Evolutionary conservation across 202 grass and related monocot genomes (phyloP).

Genomic region (Dendrocalamus latiflorus): DNA sequence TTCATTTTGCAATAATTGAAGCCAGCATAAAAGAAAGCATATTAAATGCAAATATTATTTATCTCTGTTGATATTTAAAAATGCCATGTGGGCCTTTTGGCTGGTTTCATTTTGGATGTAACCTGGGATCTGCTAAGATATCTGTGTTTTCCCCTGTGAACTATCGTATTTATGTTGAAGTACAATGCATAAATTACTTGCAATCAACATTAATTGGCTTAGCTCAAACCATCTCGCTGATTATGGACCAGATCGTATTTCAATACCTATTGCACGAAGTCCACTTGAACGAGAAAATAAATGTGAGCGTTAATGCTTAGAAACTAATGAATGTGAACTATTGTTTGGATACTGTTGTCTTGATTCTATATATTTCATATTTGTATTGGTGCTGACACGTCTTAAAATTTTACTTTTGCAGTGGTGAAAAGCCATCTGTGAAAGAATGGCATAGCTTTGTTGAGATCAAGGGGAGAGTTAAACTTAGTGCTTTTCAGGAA

Average conservation of each 20-base stretch:
- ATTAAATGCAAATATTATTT: too few species aligned
- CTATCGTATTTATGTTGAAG: background rate
- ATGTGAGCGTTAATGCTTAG: background rate
- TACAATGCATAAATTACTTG: background rate
- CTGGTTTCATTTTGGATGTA: background rate
- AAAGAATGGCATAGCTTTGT: slow-evolving; percentile 90
- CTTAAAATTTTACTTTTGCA: slow-evolving; percentile 41
- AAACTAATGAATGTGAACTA: slow-evolving; percentile 1
- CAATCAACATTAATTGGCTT: background rate
- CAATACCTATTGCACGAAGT: background rate
- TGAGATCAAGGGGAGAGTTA: slow-evolving; percentile 99
- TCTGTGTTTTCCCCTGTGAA: background rate
- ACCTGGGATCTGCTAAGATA: background rate
- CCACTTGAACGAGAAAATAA: background rate
- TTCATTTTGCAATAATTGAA: too few species aligned
- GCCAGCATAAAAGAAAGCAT: too few species aligned
- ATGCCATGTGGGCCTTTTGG: background rate
- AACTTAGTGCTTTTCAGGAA: too few species aligned
- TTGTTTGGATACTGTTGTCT: background rate
- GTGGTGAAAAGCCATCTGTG: slow-evolving; percentile 85
- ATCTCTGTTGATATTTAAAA: too few species aligned
- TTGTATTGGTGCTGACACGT: too few species aligned
- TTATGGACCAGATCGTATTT: background rate
- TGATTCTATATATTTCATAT: slow-evolving; percentile 25
- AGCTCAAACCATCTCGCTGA: background rate